Evolutionary conservation across 176 grass and related monocot genomes (phyloP).

Genomic region (Rhynchospora breviuscula): DNA sequence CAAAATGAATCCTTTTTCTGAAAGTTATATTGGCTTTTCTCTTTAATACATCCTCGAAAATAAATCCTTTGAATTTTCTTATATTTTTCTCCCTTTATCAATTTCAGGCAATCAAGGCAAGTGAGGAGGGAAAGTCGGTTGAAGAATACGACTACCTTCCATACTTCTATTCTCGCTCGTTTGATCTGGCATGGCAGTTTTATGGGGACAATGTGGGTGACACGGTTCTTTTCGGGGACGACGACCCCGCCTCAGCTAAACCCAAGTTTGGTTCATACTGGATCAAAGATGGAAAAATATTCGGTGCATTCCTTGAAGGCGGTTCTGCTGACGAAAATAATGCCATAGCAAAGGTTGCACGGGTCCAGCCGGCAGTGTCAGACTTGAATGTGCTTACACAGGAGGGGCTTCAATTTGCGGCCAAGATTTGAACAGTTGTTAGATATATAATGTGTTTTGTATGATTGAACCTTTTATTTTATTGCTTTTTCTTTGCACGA

Average conservation of each 20-base stretch:
- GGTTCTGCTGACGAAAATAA: constrained; percentile 72
- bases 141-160: constrained; percentile 83
- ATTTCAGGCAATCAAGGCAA: constrained; percentile 71
- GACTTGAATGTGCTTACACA: constrained; percentile 42
- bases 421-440: constrained; percentile 50
- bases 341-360: constrained; percentile 74
- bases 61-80: neutral
- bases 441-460: neutral
- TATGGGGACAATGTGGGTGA: constrained; percentile 86
- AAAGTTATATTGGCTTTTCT: neutral
- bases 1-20: neutral
- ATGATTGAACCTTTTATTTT: neutral
- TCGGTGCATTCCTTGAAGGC: constrained; percentile 83
- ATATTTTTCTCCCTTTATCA: neutral
- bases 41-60: neutral
- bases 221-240: constrained; percentile 68
- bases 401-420: constrained; percentile 69
- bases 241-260: constrained; percentile 46
- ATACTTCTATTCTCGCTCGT: constrained; percentile 91
- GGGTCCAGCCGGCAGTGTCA: constrained; percentile 44
- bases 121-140: constrained; percentile 47
- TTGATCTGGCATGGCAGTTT: constrained; percentile 88
- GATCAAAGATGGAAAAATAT: constrained; percentile 82
- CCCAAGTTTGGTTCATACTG: constrained; percentile 94
- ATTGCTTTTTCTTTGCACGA: neutral